Conservation (phyloP, 129 eudicot genomes). For the Oenanthe sinensis region DNA sequence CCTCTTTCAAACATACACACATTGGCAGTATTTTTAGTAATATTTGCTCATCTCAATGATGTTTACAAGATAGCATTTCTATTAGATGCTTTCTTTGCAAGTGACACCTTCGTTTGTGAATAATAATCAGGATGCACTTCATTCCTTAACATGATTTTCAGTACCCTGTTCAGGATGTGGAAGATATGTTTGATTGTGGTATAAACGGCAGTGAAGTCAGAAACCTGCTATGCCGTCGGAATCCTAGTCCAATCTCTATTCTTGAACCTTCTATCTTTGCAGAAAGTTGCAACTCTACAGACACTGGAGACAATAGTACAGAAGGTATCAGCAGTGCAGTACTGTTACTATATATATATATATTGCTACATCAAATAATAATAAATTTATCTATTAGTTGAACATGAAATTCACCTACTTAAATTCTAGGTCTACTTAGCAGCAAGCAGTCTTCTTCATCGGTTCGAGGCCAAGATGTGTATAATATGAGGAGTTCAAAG, state of each 20-base stretch:
- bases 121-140: not conserved
- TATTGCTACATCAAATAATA: not conserved
- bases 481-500: conserved; percentile 23
- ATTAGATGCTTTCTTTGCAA: not conserved
- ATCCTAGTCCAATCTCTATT: conserved; percentile 75
- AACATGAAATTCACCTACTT: not conserved
- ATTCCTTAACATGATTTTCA: conserved; percentile 2
- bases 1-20: not conserved
- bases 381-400: not conserved
- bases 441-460: conserved; percentile 58
- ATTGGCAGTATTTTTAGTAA: not conserved
- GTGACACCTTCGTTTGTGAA: not conserved
- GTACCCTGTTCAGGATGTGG: conserved; percentile 26
- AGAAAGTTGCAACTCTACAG: conserved; percentile 70
- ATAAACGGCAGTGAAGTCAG: conserved; percentile 26
- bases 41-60: not conserved
- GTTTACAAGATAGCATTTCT: not conserved
- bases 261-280: conserved; percentile 58
- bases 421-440: conserved; percentile 24
- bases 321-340: conserved; percentile 29
- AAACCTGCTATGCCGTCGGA: conserved; percentile 30
- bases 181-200: conserved; percentile 20
- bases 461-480: conserved; percentile 44
- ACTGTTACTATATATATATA: not conserved
- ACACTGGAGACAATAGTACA: conserved; percentile 34